phyloP scores from a whole-genome alignment of 495 filamentous ascomycete species.

The Tuber calosporum region DNA sequence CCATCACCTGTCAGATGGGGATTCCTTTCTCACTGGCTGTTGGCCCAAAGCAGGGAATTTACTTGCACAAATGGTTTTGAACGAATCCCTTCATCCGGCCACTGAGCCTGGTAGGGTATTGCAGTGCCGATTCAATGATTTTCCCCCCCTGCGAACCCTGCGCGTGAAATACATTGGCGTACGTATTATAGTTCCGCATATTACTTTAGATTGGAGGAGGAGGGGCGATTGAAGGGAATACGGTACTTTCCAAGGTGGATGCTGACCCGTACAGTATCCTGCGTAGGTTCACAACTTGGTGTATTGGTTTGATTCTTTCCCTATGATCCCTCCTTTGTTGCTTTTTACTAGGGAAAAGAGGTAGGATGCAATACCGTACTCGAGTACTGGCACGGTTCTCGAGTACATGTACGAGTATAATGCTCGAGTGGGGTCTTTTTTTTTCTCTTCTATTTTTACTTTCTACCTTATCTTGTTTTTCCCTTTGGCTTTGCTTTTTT shows the following conservation, averaged over 20 bases:
- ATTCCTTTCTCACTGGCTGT: background rate
- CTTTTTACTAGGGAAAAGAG: background rate
- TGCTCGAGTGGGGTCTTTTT: background rate
- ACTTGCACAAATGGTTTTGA: background rate
- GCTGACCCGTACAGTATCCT: background rate
- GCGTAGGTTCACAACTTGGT: background rate
- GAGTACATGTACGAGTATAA: too few relatives aligned
- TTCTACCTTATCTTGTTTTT: too few relatives aligned
- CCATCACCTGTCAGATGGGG: background rate
- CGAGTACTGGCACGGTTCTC: too few relatives aligned
- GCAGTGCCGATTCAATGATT: background rate
- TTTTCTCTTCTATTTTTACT: too few relatives aligned
- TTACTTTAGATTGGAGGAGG: background rate
- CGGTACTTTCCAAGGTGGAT: background rate
- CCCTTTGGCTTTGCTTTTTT: background rate
- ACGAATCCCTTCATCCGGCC: background rate
- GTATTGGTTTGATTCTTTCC: background rate
- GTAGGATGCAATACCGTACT: background rate
- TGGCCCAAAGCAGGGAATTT: background rate
- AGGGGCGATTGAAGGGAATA: background rate
- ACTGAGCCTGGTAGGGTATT: background rate
- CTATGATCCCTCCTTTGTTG: background rate
- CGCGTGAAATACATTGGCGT: background rate
- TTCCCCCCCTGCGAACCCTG: background rate
- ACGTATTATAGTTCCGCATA: constrained; percentile 4